Percentiles rank a stretch among this genome's conserved stretches.
Evolutionary conservation across 1,284 basidiomycete species (phyloP).

Genomic region (Anthracocystis setariae): DNA sequence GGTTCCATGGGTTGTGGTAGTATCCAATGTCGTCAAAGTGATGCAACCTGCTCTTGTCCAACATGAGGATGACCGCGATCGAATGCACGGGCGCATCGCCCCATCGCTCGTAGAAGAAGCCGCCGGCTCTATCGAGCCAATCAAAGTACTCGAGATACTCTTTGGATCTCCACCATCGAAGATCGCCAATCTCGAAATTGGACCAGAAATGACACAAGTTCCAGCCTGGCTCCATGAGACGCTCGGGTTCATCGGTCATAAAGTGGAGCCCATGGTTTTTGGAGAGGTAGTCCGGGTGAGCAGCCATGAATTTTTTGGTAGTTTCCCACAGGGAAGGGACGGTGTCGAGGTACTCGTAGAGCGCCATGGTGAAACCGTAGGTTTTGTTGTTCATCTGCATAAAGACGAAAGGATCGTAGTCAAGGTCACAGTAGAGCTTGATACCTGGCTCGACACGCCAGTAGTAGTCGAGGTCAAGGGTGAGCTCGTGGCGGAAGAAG

Average conservation of each 20-base stretch:
- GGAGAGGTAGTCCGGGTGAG: slow-evolving; percentile 77
- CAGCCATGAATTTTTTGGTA: slow-evolving; percentile 76
- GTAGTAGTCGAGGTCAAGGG: slow-evolving; percentile 87
- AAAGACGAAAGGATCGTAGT: slow-evolving; percentile 84
- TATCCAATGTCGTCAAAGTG: slow-evolving; percentile 65
- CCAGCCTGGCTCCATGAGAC: slow-evolving; percentile 69
- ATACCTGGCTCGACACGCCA: slow-evolving; percentile 87
- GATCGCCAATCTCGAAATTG: slow-evolving; percentile 75
- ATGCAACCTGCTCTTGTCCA: slow-evolving; percentile 46
- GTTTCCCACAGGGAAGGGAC: slow-evolving; percentile 81
- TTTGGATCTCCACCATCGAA: slow-evolving; percentile 81
- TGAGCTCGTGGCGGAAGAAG: slow-evolving; percentile 67
- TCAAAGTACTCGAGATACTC: slow-evolving; percentile 83
- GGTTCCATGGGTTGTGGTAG: slow-evolving; percentile 60
- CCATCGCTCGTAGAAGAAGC: slow-evolving; percentile 75
- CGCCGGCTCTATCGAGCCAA: slow-evolving; percentile 80
- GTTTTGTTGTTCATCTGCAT: slow-evolving; percentile 83
- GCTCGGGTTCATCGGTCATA: slow-evolving; percentile 78
- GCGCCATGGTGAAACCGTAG: slow-evolving; percentile 80
- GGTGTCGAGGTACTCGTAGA: slow-evolving; percentile 81
- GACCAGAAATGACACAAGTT: slow-evolving; percentile 83
- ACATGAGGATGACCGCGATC: slow-evolving; percentile 62
- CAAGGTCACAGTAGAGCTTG: slow-evolving; percentile 80
- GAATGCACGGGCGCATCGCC: slow-evolving; percentile 78
- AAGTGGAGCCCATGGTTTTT: slow-evolving; percentile 79